phyloP scores from a whole-genome alignment of 441 rosid genomes.

The Syzygium malaccense region DNA sequence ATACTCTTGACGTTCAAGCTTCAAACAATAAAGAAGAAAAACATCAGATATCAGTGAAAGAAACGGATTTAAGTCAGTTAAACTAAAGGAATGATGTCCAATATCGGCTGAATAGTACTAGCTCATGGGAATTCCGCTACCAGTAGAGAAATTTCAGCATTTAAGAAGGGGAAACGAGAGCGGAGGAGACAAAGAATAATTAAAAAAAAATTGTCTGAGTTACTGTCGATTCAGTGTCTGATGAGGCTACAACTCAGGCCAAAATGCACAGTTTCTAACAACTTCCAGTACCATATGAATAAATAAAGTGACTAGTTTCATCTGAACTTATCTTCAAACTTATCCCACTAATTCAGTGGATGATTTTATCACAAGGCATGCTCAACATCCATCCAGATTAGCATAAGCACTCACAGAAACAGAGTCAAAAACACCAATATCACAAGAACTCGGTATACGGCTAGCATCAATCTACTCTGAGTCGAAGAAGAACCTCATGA shows the following conservation, averaged over 20 bases:
- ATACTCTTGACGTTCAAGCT: conserved; percentile 75
- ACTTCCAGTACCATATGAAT: neutral
- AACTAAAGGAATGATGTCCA: neutral
- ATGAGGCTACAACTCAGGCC: neutral
- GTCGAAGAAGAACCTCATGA: neutral
- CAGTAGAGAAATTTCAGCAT: neutral
- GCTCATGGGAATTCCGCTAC: neutral
- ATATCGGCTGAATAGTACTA: neutral
- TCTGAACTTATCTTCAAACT: neutral
- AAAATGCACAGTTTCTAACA: neutral
- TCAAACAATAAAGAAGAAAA: neutral
- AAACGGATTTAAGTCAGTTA: neutral
- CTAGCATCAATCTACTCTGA: neutral
- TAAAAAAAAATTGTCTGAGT: neutral
- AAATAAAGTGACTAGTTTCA: neutral
- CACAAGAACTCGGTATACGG: neutral
- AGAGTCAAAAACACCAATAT: neutral
- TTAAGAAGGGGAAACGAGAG: neutral
- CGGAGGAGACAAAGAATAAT: neutral
- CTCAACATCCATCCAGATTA: neutral
- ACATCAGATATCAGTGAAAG: neutral
- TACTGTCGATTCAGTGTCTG: neutral
- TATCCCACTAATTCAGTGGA: neutral
- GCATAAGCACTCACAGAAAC: neutral
- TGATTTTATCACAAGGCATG: neutral